Evolutionary conservation across 108 stramenopile species (phyloP).

Genomic region (Heterococcus sp.): DNA sequence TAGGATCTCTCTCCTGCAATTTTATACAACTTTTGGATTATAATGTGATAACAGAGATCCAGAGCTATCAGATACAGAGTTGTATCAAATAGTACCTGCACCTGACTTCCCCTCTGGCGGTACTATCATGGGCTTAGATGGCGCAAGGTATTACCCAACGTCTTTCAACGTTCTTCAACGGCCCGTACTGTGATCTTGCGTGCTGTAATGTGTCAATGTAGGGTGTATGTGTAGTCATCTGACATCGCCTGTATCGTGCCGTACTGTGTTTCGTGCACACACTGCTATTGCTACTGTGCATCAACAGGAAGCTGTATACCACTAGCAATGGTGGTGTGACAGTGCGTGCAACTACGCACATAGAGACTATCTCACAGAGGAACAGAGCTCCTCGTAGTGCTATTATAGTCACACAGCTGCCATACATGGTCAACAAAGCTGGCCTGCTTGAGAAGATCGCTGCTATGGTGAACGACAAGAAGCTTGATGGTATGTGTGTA

Average conservation of each 20-base stretch:
- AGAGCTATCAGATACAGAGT: constrained; percentile 68
- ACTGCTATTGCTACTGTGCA: not conserved
- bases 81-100: constrained; percentile 74
- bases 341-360: constrained; percentile 76
- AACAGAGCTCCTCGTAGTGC: constrained; percentile 66
- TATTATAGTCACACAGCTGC: constrained; percentile 88
- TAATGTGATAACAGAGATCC: constrained; percentile 20
- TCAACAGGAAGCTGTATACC: constrained; percentile 28
- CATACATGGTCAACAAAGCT: constrained; percentile 92
- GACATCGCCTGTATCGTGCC: too few relatives aligned
- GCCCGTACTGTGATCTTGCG: too few relatives aligned
- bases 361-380: constrained; percentile 66
- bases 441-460: constrained; percentile 89
- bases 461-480: constrained; percentile 87
- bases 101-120: constrained; percentile 97
- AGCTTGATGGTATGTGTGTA: constrained; percentile 80
- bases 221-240: not conserved
- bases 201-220: not conserved
- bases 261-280: too few relatives aligned
- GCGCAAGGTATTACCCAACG: constrained; percentile 70
- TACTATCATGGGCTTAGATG: constrained; percentile 66
- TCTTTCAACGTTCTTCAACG: too few relatives aligned
- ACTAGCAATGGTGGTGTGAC: constrained; percentile 85
- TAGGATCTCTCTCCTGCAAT: too few relatives aligned
- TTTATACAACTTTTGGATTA: too few relatives aligned